Conservation (phyloP, 192 early-diverging fungal species). For the Coemansia sp. region DNA sequence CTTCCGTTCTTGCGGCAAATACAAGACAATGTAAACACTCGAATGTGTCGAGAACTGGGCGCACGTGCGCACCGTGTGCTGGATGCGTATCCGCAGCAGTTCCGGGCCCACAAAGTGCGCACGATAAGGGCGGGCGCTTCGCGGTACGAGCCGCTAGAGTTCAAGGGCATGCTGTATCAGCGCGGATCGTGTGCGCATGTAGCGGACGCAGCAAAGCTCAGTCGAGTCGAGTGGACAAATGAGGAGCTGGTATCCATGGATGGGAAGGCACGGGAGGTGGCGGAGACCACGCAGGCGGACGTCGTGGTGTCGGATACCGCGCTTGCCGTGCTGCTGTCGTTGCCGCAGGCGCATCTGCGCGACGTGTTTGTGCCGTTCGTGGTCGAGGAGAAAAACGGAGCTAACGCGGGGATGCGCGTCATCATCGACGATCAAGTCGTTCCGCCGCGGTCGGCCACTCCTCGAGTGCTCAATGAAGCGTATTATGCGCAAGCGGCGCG, state of each 20-base stretch:
- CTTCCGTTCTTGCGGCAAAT: constrained; percentile 13
- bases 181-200: constrained; percentile 28
- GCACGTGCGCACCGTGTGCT: constrained; percentile 7
- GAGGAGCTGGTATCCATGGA: constrained; percentile 26
- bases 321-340: constrained; percentile 33
- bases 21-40: background rate
- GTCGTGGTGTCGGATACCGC: constrained; percentile 34
- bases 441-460: constrained; percentile 23
- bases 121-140: constrained; percentile 31
- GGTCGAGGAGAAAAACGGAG: background rate
- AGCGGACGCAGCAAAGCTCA: background rate
- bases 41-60: background rate
- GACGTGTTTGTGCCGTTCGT: constrained; percentile 37
- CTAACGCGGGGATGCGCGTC: background rate
- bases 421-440: constrained; percentile 32
- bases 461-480: constrained; percentile 32
- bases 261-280: constrained; percentile 17
- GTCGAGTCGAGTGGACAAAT: constrained; percentile 1
- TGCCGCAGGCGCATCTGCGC: constrained; percentile 30
- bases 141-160: constrained; percentile 34
- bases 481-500: constrained; percentile 18
- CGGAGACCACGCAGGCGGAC: constrained; percentile 19
- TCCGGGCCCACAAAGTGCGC: constrained; percentile 19
- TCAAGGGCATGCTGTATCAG: constrained; percentile 36
- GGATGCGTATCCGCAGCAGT: constrained; percentile 19